A percentile compares a stretch with the other conserved stretches of the same genome.
These are phyloP conservation scores for Parmales sp. DNA, from an alignment of 108 stramenopile species.

Conservation along the genomic window DNA sequence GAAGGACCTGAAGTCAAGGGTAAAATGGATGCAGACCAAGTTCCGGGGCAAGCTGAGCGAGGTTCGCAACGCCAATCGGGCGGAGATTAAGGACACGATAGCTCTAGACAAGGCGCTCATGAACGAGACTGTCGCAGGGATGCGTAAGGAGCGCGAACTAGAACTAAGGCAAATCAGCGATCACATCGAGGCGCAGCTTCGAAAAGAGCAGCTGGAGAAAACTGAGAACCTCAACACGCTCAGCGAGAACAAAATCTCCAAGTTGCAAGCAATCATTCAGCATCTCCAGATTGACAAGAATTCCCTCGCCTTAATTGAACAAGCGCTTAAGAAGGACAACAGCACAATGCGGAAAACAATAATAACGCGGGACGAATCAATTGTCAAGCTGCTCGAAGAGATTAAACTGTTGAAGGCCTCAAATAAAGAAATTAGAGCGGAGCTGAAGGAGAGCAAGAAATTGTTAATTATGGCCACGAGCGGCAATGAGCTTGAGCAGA, in stretches of 20 bases:
- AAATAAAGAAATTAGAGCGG: neutral
- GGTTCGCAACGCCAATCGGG: neutral
- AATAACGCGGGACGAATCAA: neutral
- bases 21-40: neutral
- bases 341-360: too few species aligned
- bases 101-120: constrained; percentile 1
- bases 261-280: neutral
- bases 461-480: too few species aligned
- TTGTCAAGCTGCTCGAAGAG: neutral
- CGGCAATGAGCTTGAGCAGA: too few species aligned
- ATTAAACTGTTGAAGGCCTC: neutral
- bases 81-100: constrained; percentile 2
- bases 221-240: neutral
- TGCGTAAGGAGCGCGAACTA: neutral
- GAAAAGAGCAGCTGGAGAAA: neutral
- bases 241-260: neutral
- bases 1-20: neutral
- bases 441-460: neutral
- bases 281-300: neutral
- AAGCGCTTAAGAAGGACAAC: neutral
- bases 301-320: neutral
- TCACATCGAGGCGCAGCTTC: neutral
- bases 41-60: neutral
- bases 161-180: neutral
- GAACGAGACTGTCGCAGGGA: neutral